Base-by-base conservation (phyloP, 257 asterid species). In the Fraxinus pennsylvanica region DNA sequence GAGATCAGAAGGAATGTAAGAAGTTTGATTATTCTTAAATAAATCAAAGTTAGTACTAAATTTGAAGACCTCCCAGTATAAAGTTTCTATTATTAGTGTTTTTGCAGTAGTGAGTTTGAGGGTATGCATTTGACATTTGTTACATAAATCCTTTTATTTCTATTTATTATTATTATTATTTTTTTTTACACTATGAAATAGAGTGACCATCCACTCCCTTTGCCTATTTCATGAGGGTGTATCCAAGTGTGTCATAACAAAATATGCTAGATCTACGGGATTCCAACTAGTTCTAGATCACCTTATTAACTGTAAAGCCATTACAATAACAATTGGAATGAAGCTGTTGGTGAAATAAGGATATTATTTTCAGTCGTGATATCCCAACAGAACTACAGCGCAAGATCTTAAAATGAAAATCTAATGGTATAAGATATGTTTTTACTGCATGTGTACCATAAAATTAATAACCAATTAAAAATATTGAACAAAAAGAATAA, bases 21-120 rank as follows among this genome's bases (percentile, higher is more conserved):
- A 63, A 68, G 67, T 69, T 76, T 68, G 35, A 52, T n/a, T 69
- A 54, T 50, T 41, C 25, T 32, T 63, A 17, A 35, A 76, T 69
- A 61, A 75, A 36, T 36, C 59, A 73, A 43, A 72, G 27, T 43
- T 66, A 32, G 27, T 39, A 39, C 35, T 41, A 33, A 30, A 19
- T 29, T 68, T 4, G 12, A 76, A 68, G 68, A 29, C 52, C 52
- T 71, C 32, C 61, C 63, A 39, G 75, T 43, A 43, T 43, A 12
- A 43, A 43, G 5, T 43, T 43, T 43, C 17, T 43, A 43, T 12
- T 12, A 43, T 12, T 12, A 12, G 17, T 43, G 52, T 12, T 43
- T 13, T 43, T 43, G 15, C 50, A 9, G 50, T 43, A 43, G 50
- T 0, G 17, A 10, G 50, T 12, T 43, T 43, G 17, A 43, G 50